phyloP scores from a whole-genome alignment of 2,329 filamentous ascomycete genomes.

The Colletotrichum siamense region DNA sequence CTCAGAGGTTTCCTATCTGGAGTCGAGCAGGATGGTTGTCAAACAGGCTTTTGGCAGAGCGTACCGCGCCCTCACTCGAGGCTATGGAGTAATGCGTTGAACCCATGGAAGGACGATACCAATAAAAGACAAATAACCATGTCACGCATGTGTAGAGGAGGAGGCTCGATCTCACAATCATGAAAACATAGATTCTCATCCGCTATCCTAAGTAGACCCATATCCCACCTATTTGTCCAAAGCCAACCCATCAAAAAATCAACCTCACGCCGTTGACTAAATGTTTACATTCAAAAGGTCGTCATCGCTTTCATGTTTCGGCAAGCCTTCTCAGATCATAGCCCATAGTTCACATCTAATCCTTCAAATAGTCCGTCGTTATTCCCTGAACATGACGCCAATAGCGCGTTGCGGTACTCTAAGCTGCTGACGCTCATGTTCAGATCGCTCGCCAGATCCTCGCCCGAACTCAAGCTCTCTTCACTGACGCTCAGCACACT shows the following conservation, averaged over 20 bases:
- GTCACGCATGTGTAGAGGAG: neutral
- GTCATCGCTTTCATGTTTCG: neutral
- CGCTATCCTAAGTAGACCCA: neutral
- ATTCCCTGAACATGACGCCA: slow-evolving; percentile 23
- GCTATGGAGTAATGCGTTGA: neutral
- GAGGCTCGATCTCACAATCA: neutral
- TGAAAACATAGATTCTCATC: neutral
- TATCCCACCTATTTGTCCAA: neutral
- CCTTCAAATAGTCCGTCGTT: slow-evolving; percentile 38
- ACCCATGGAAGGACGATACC: rapidly evolving
- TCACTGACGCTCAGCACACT: slow-evolving; percentile 63
- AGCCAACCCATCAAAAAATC: neutral
- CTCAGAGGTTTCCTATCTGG: no score
- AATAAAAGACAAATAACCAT: rapidly evolving
- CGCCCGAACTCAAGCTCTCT: slow-evolving; percentile 61
- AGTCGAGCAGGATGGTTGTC: no score
- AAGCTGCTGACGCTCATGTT: slow-evolving; percentile 37
- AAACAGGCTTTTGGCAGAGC: no score
- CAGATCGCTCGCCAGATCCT: slow-evolving; percentile 44
- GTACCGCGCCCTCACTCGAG: rapidly evolving
- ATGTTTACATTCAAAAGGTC: neutral
- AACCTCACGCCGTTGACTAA: neutral
- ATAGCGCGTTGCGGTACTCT: slow-evolving; percentile 37
- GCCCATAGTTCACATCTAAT: slow-evolving; percentile 44
- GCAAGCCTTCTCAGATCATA: slow-evolving; percentile 31